Evolutionary conservation across 352 stramenopile species (phyloP).

Genomic region (Pythium guiyangense): DNA sequence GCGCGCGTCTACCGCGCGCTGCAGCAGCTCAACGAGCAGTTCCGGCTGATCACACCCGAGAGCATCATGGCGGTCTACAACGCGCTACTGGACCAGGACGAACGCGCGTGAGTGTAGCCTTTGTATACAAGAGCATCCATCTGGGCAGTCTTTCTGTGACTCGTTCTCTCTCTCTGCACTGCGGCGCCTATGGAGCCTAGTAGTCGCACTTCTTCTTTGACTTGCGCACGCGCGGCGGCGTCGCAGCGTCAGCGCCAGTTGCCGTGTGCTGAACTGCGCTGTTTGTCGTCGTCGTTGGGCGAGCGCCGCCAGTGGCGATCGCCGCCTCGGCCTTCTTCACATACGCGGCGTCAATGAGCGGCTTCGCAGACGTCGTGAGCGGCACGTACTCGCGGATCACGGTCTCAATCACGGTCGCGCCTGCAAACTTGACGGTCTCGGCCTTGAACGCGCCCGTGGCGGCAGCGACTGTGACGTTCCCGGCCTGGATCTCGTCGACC

Average conservation of each 20-base stretch:
- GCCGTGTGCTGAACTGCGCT: neutral
- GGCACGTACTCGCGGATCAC: constrained; percentile 24
- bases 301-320: constrained; percentile 5
- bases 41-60: constrained; percentile 90
- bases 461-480: constrained; percentile 38
- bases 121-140: no score
- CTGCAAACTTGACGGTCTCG: constrained; percentile 28
- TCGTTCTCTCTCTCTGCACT: no score
- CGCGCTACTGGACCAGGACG: constrained; percentile 26
- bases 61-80: constrained; percentile 87
- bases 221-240: no score
- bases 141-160: no score
- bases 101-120: neutral
- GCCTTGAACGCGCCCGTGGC: constrained; percentile 35
- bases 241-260: no score
- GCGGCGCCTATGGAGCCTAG: no score
- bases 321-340: constrained; percentile 18
- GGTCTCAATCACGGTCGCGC: constrained; percentile 30
- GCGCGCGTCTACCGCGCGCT: constrained; percentile 88
- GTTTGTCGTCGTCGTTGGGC: constrained; percentile 3
- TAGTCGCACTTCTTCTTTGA: no score
- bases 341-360: constrained; percentile 22
- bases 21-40: constrained; percentile 81
- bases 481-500: constrained; percentile 41
- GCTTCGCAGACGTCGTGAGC: constrained; percentile 11